These are phyloP conservation scores for Porogramme epimiltina DNA, from an alignment of 1,284 basidiomycete genomes.

Conservation along the genomic window DNA sequence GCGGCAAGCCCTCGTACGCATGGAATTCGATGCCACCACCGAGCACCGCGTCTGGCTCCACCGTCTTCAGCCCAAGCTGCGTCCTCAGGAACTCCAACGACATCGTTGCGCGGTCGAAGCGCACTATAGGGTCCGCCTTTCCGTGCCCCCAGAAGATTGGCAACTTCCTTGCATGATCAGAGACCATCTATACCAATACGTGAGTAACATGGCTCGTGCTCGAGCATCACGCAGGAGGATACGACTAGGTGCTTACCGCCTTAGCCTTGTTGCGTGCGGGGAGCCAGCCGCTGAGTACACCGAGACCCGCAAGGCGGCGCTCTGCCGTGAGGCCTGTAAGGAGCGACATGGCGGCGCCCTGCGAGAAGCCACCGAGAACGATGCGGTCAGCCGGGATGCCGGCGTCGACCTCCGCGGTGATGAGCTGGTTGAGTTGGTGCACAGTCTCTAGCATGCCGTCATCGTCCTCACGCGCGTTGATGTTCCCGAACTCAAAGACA, in stretches of 20 bases:
- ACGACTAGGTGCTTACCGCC: slow-evolving; percentile 46
- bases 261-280: slow-evolving; percentile 67
- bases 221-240: not conserved
- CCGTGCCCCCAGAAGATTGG: slow-evolving; percentile 92
- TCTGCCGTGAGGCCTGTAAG: slow-evolving; percentile 72
- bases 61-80: slow-evolving; percentile 46
- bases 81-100: slow-evolving; percentile 58
- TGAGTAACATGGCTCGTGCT: too few species aligned
- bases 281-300: slow-evolving; percentile 78
- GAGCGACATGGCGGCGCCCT: slow-evolving; percentile 82
- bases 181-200: slow-evolving; percentile 48
- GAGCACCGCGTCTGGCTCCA: slow-evolving; percentile 25
- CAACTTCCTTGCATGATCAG: slow-evolving; percentile 55
- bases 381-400: slow-evolving; percentile 71
- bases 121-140: slow-evolving; percentile 74
- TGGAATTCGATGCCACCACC: slow-evolving; percentile 45
- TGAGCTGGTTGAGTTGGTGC: slow-evolving; percentile 64
- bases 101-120: slow-evolving; percentile 45
- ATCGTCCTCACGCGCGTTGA: slow-evolving; percentile 66
- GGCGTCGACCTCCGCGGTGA: slow-evolving; percentile 72
- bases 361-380: slow-evolving; percentile 87
- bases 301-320: slow-evolving; percentile 73
- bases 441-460: slow-evolving; percentile 70
- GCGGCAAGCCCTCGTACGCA: slow-evolving; percentile 60
- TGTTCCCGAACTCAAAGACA: slow-evolving; percentile 66